These are phyloP conservation scores for Komagataella phaffii DNA, from an alignment of 805 yeast species.

Conservation along the genomic window DNA sequence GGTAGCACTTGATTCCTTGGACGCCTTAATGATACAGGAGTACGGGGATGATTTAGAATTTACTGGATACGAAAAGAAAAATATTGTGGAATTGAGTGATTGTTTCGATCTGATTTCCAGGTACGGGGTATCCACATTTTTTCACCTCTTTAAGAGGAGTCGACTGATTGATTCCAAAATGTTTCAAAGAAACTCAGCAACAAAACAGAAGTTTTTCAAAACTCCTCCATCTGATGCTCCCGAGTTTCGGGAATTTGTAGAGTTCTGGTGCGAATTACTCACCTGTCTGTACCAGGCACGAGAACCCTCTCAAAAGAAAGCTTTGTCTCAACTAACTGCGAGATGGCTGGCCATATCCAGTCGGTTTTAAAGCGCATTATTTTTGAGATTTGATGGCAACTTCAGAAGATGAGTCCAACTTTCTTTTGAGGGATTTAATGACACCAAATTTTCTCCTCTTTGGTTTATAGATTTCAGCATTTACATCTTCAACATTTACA, in stretches of 20 bases:
- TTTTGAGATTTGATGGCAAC: slow-evolving; percentile 5
- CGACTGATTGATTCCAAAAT: slow-evolving; percentile 8
- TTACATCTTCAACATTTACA: slow-evolving; percentile 2
- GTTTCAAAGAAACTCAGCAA: slow-evolving; percentile 10
- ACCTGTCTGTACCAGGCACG: slow-evolving; percentile 26
- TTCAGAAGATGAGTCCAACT: slow-evolving; percentile 20
- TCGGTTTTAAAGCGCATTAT: not conserved
- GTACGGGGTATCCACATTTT: slow-evolving; percentile 46
- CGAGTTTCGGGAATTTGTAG: slow-evolving; percentile 25
- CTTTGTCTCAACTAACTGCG: slow-evolving; percentile 10
- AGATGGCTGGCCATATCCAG: not conserved
- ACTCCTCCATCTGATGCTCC: slow-evolving; percentile 15
- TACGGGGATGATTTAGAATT: slow-evolving; percentile 46
- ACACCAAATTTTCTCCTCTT: not conserved
- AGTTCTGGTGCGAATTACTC: slow-evolving; percentile 39
- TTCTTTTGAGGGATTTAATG: not conserved
- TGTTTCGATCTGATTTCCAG: slow-evolving; percentile 27
- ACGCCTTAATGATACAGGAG: slow-evolving; percentile 33
- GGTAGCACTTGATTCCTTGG: slow-evolving; percentile 31
- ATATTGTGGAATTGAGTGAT: slow-evolving; percentile 23
- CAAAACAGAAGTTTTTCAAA: slow-evolving; percentile 5
- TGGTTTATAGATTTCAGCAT: not conserved
- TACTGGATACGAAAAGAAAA: slow-evolving; percentile 29
- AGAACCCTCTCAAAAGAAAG: slow-evolving; percentile 14
- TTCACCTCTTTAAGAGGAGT: slow-evolving; percentile 25